These are phyloP conservation scores for Amauroascus verrucosus DNA, from an alignment of 2,329 filamentous ascomycete species.

Conservation along the genomic window DNA sequence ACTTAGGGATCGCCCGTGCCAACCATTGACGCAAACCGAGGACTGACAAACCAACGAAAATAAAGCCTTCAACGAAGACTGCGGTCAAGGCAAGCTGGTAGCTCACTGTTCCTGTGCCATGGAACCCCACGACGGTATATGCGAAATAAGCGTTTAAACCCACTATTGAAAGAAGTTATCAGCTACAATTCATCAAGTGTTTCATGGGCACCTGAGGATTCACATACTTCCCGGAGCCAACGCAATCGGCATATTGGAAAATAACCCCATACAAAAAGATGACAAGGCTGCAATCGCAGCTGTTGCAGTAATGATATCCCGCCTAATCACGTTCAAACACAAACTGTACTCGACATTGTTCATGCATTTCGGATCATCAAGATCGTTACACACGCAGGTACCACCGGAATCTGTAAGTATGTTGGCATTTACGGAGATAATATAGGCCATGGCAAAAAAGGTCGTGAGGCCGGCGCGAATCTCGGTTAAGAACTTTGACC, in stretches of 20 bases:
- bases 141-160: slow-evolving; percentile 81
- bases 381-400: slow-evolving; percentile 60
- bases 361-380: slow-evolving; percentile 40
- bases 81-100: slow-evolving; percentile 70
- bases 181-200: background rate
- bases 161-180: slow-evolving; percentile 40
- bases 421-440: slow-evolving; percentile 59
- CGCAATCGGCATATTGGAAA: slow-evolving; percentile 69
- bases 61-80: slow-evolving; percentile 78
- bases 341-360: slow-evolving; percentile 37
- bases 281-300: slow-evolving; percentile 70
- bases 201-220: background rate
- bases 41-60: slow-evolving; percentile 70
- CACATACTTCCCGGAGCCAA: slow-evolving; percentile 54
- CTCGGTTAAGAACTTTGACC: slow-evolving; percentile 71
- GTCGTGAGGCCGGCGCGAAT: slow-evolving; percentile 72
- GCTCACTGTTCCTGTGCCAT: slow-evolving; percentile 62
- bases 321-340: slow-evolving; percentile 50
- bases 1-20: slow-evolving; percentile 68
- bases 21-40: slow-evolving; percentile 81
- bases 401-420: slow-evolving; percentile 64
- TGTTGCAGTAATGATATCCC: slow-evolving; percentile 74
- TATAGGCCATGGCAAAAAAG: slow-evolving; percentile 73
- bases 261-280: slow-evolving; percentile 72
- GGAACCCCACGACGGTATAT: slow-evolving; percentile 67